These are phyloP conservation scores for Euphorbia celastroides DNA, from an alignment of 441 rosid genomes.

Conservation along the genomic window DNA sequence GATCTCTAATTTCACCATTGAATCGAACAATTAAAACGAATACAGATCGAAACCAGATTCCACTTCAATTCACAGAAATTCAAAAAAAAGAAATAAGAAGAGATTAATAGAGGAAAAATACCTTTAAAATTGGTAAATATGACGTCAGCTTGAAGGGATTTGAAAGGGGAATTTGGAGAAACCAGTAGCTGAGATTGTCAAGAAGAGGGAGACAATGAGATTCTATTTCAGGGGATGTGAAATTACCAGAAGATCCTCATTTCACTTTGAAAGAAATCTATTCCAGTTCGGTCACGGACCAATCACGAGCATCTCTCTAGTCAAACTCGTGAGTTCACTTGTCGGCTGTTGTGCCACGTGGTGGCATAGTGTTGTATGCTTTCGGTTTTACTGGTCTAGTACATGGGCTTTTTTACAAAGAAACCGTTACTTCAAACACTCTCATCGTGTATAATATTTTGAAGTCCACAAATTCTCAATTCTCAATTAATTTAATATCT, in stretches of 20 bases:
- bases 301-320: not conserved
- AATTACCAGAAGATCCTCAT: not conserved
- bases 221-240: not conserved
- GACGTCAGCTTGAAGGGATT: not conserved
- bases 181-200: too few species aligned
- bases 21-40: not conserved
- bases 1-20: constrained; percentile 1
- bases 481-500: too few species aligned
- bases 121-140: too few species aligned
- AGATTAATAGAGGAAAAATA: not conserved
- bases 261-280: too few species aligned
- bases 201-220: not conserved
- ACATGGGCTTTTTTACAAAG: too few species aligned
- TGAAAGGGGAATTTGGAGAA: not conserved
- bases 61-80: not conserved
- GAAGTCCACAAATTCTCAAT: too few species aligned
- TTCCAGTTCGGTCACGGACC: not conserved
- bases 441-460: too few species aligned
- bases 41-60: not conserved
- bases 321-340: too few species aligned
- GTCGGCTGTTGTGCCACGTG: too few species aligned
- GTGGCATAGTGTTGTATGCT: too few species aligned
- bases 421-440: too few species aligned
- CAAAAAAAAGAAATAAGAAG: not conserved
- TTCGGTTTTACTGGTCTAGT: too few species aligned